Evolutionary conservation across 2,329 filamentous ascomycete species (phyloP), one percentile per base, ranked within the genome.

Genomic region (Thielaviopsis populi): DNA sequence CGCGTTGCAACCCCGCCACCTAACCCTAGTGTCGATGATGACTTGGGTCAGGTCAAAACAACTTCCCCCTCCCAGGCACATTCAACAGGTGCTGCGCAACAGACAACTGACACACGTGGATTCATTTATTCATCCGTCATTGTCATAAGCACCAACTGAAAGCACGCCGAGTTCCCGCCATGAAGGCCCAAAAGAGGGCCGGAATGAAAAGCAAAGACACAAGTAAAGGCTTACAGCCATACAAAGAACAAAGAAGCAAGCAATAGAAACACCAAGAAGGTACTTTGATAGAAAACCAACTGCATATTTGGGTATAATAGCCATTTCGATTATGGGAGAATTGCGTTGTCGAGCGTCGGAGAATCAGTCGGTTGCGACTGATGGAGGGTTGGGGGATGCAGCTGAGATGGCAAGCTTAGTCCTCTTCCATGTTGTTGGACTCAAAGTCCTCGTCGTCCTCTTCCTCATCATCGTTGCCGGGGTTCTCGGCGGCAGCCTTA

Each of bases 401-500:
- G 24, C 24, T 13, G 41, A 59, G 15, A 42, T 22, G 27, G 24
- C 61, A 46, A 10, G 37, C 27, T 68, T 74, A 76, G 68, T 76
- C 75, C 71, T 86, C 83, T 70, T 86, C 80, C 87, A 90, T 90
- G 75, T 85, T 83, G 68, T 88, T 86, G 67, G 83, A 83, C 71
- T 85, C 78, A 72, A 86, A 86, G 70, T 80, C 83, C 66, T 88
- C 86, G 56, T 88, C 88, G 0, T 94, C 88, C 54, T 91, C 89
- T 37, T 92, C 86, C 15, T 89, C 88, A 4, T 91, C 88, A 7
- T 88, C 85, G n/a, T 84, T 83, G 68, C 80, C 83, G 58, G 83
- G 84, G 70, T 88, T 82, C 75, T 95, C 85, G 75, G 88, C 81
- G 30, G 89, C 90, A 22, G 91, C 91, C 79, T 95, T 91, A 71